A percentile compares a stretch with the other conserved stretches of the same genome.
Conservation (phyloP, 1,284 basidiomycete genomes). For the Microbotryum violaceum region DNA sequence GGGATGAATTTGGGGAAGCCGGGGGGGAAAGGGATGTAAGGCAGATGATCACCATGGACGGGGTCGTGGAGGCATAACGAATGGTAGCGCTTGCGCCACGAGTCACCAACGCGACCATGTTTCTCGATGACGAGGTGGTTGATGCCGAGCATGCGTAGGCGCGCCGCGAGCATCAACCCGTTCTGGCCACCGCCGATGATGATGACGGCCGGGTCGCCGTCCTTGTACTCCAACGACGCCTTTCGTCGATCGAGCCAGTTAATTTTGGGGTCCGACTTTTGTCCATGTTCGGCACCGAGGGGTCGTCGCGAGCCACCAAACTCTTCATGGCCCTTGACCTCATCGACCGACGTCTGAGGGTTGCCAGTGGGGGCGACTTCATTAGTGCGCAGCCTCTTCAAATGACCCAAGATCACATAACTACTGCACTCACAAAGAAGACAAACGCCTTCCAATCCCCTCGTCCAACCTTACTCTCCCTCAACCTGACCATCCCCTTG, state of each 20-base stretch:
- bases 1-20: conserved; percentile 14
- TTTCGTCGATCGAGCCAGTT: conserved; percentile 34
- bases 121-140: conserved; percentile 38
- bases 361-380: background rate
- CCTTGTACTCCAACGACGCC: conserved; percentile 26
- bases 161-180: conserved; percentile 38
- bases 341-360: conserved; percentile 20
- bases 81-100: conserved; percentile 36
- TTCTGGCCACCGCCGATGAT: conserved; percentile 38
- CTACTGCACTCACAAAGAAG: conserved; percentile 25
- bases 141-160: conserved; percentile 36
- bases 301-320: conserved; percentile 26
- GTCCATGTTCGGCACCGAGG: conserved; percentile 33
- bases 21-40: conserved; percentile 12
- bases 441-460: conserved; percentile 34
- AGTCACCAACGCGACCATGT: conserved; percentile 35
- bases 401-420: too few species aligned
- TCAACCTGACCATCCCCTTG: conserved; percentile 31
- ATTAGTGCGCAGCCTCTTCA: background rate
- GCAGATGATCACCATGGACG: conserved; percentile 12
- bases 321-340: conserved; percentile 34
- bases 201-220: conserved; percentile 32
- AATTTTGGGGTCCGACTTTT: conserved; percentile 20
- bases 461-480: conserved; percentile 20
- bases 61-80: conserved; percentile 37